Base-by-base conservation (phyloP, 306 rosid genomes). In the Prunus mira region DNA sequence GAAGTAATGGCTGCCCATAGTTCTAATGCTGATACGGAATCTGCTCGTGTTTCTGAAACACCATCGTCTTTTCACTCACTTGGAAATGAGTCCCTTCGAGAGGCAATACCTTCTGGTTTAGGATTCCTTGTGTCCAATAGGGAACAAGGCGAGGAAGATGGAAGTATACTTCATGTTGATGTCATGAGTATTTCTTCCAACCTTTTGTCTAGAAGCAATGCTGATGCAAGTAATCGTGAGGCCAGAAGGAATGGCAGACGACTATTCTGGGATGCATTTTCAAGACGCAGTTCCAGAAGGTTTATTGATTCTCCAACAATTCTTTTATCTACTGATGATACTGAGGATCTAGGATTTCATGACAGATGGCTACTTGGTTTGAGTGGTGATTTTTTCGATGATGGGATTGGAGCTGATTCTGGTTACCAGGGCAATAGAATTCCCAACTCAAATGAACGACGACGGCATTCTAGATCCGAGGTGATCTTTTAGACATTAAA, bases 301-400 rank as follows among this genome's bases (percentile, higher is more conserved):
- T 87, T 84, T 56, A 83, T 88, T 71, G 96, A 92, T 78, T 90
- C 98, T 79, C 91, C 93, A 25, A 85, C 96, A 47, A 71, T 90
- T 56, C 78, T 89, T 79, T 85, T 90, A 78, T 88, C 97, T 54
- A 69, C 88, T 28, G 89, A 89, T 79, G 96, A 85, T 61, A 50
- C 83, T 12, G 91, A 88, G 79, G 89, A 84, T 74, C 67, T 82
- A 62, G 90, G 92, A 80, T 89, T 91, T 80, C 93, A 81, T 72
- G 97, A 95, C 80, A 84, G 84, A 74, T 95, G 98, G 98, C 92
- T 92, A 68, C 91, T 95, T 84, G 96, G 93, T 86, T 83, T 95
- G 83, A 86, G 93, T 82, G 87, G 91, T 73, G 93, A 87, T 75
- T 85, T 85, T 79, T 76, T 86, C 73, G 88, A 83, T 87, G 91